phyloP scores from a whole-genome alignment of 1,284 basidiomycete species.

The Microbotryomycetes sp. region DNA sequence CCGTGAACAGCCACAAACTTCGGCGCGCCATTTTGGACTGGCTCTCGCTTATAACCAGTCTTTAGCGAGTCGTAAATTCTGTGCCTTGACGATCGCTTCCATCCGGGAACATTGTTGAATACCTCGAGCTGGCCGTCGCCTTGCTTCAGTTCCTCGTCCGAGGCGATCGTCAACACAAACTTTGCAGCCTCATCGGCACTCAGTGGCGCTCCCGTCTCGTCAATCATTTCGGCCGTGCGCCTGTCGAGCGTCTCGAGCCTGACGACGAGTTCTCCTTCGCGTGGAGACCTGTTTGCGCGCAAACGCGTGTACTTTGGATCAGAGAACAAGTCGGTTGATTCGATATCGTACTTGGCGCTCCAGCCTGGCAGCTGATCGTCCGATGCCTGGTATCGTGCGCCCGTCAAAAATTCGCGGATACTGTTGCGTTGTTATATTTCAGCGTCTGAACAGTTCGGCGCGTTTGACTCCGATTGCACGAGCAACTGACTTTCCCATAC shows the following conservation, averaged over 20 bases:
- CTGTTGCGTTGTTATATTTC: conserved; percentile 13
- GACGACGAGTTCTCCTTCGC: conserved; percentile 41
- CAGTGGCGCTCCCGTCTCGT: conserved; percentile 28
- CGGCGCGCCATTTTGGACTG: conserved; percentile 19
- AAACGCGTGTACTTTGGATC: conserved; percentile 38
- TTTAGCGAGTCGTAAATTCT: conserved; percentile 25
- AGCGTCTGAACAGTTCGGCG: conserved; percentile 12
- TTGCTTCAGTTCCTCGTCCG: neutral
- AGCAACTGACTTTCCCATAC: conserved; percentile 34
- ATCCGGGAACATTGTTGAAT: conserved; percentile 8
- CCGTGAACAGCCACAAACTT: conserved; percentile 25
- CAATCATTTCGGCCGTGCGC: conserved; percentile 37
- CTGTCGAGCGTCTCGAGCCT: conserved; percentile 40
- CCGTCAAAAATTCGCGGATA: conserved; percentile 36
- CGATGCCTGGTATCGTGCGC: conserved; percentile 34
- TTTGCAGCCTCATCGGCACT: conserved; percentile 7
- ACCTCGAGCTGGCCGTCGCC: neutral
- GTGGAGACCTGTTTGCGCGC: conserved; percentile 36
- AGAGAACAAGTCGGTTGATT: conserved; percentile 36
- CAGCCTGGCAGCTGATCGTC: conserved; percentile 32
- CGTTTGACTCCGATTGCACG: conserved; percentile 15
- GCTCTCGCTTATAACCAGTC: conserved; percentile 17
- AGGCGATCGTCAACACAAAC: conserved; percentile 19
- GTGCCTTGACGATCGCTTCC: conserved; percentile 27
- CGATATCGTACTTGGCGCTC: conserved; percentile 41